Evolutionary conservation across 768 basidiomycete genomes (phyloP), one percentile per base, ranked within the genome.

Genomic region (Kwoniella botswanensis): DNA sequence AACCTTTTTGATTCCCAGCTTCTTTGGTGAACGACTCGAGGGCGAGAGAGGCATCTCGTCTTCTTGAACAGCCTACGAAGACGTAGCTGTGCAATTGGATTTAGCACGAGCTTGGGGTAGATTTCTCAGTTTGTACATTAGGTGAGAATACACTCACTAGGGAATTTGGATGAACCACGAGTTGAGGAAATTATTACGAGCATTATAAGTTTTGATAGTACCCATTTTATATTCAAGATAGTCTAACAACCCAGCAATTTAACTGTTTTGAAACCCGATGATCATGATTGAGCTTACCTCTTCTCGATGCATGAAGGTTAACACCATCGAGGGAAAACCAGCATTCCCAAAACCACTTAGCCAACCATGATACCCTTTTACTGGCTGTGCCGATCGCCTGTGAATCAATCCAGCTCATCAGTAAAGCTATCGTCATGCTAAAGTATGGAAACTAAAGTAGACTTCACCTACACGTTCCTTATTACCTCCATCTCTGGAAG

Each of bases 191-290:
- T 85, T 86, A 84, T 92, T 92, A 60, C 91, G 87, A 11, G 88
- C 91, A 74, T 92, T 92, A 84, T 88, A 90, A 43, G 86, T 87
- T 79, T 90, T 91, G 74, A 90, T 88, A 29, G 91, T 92, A 52
- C 90, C 90, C 82, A 92, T 92, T 68, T 88, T 88, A 82, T 92
- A 91, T 81, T 93, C 91, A 43, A 92, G 86, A 80, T 92, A 92
- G 63, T 90, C 88, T 82, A 35, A 1, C 35, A 35, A 9, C 35
- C 35, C 26, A 26, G 26, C 26, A 26, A 26, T 26, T 26, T 26
- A 26, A 62, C 22, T 10, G 26, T 1, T n/a, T 50, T 46, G 3
- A 41, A 65, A n/a, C 17, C 24, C 42, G 10, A 29, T 22, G 1
- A 24, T 58, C 17, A 58, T 22, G 17, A 26, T 26, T 26, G 26